Conservation (phyloP, 228 moss, liverwort and hornwort species). For the Sphagnum magellanicum region DNA sequence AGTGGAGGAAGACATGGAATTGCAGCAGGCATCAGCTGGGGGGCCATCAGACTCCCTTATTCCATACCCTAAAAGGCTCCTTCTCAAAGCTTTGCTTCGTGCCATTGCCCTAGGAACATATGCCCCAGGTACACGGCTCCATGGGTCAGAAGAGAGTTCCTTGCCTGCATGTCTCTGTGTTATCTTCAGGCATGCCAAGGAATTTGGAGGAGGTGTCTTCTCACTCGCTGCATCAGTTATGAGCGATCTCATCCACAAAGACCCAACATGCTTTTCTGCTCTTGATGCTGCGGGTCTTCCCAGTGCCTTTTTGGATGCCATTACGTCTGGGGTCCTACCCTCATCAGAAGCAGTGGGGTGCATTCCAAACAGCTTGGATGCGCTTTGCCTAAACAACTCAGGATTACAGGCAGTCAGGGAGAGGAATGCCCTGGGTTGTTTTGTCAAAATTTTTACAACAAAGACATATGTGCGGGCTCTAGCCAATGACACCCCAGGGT, state of each 20-base stretch:
- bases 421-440: slow-evolving; percentile 86
- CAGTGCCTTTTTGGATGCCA: slow-evolving; percentile 81
- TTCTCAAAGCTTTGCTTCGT: slow-evolving; percentile 83
- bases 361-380: slow-evolving; percentile 98
- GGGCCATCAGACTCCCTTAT: slow-evolving; percentile 65
- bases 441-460: slow-evolving; percentile 93
- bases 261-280: slow-evolving; percentile 89
- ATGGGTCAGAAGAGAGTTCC: slow-evolving; percentile 77
- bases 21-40: slow-evolving; percentile 36
- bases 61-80: slow-evolving; percentile 82
- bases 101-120: slow-evolving; percentile 92
- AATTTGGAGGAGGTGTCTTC: slow-evolving; percentile 98
- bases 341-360: slow-evolving; percentile 95
- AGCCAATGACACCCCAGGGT: slow-evolving; percentile 97
- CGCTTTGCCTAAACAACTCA: slow-evolving; percentile 78
- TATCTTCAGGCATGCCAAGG: slow-evolving; percentile 87
- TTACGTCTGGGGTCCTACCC: slow-evolving; percentile 77
- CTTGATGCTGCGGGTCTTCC: slow-evolving; percentile 85
- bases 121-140: slow-evolving; percentile 78
- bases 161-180: slow-evolving; percentile 73
- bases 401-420: slow-evolving; percentile 92
- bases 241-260: slow-evolving; percentile 99
- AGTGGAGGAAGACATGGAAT: slow-evolving; percentile 51
- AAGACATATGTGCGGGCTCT: slow-evolving; percentile 81
- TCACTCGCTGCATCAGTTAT: slow-evolving; percentile 95